Base-by-base conservation (phyloP, 768 basidiomycete genomes). In the Lactifluus piperatus region DNA sequence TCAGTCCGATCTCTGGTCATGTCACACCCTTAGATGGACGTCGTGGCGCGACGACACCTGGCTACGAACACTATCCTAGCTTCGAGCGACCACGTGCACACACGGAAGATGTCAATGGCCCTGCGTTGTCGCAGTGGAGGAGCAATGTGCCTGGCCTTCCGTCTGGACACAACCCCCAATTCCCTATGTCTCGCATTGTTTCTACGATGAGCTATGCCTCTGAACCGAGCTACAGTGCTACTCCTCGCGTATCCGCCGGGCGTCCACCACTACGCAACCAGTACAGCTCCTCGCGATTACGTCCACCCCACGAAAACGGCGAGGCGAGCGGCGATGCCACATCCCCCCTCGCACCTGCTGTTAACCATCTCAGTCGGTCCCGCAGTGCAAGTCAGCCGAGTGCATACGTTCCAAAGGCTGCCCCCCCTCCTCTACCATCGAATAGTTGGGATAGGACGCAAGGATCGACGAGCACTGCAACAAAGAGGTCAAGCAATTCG, bases 401-500 rank as follows among this genome's bases (percentile, higher is more conserved):
- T 43, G 82, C 83, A 27, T 90, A 89, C 65, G 71, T 82, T 14
- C 82, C 86, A 22, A 78, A 78, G 48, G 52, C 58, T 61, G 79
- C 79, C 13, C 78, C 81, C 14, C 89, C 88, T 11, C 76, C 84
- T 26, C 77, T 80, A 32, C 71, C 78, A 37, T 69, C 72, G 18
- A 53, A 62, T 43, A 71, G 77, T 29, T 84, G 85, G 84, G 75
- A 76, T 52, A 74, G 76, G 57, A 72, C 74, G 44, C 77, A 72
- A 63, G 71, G 72, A 41, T 72, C 77, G 16, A 62, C 72, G 56
- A 67, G 70, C 27, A 65, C 56, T 5, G 76, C 71, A 52, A 79
- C 76, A 65, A 91, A 91, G 71, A 82, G 91, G 37, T 91, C 87
- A 32, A 92, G 90, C 63, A 86, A 88, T 13, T 90, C 88, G 37